These are phyloP conservation scores for Agrocybe praecox DNA, from an alignment of 768 basidiomycete species.

Conservation along the genomic window DNA sequence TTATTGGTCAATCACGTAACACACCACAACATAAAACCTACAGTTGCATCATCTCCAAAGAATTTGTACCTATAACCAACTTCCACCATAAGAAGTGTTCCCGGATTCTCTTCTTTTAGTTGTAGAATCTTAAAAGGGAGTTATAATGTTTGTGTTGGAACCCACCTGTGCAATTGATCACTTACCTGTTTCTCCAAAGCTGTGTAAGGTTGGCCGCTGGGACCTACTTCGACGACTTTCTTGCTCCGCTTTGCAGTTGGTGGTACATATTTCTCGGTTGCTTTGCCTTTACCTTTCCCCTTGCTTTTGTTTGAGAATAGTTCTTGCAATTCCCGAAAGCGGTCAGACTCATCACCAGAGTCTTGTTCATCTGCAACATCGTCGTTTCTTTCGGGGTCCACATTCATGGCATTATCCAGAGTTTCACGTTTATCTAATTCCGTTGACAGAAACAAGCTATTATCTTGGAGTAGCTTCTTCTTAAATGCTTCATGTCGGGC, in stretches of 20 bases:
- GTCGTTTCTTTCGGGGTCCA: conserved; percentile 10
- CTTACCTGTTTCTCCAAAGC: conserved; percentile 73
- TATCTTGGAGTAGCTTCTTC: conserved; percentile 51
- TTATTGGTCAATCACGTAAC: neutral
- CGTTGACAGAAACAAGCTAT: conserved; percentile 36
- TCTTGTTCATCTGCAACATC: conserved; percentile 18
- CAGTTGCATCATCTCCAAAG: conserved; percentile 84
- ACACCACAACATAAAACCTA: conserved; percentile 35
- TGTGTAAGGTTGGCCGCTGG: conserved; percentile 72
- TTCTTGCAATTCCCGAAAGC: conserved; percentile 48
- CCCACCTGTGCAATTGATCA: neutral
- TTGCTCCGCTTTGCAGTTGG: conserved; percentile 30
- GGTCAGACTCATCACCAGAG: conserved; percentile 44
- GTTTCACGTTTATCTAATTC: conserved; percentile 12
- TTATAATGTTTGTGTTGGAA: neutral
- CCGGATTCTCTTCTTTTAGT: conserved; percentile 67
- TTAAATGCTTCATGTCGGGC: conserved; percentile 46
- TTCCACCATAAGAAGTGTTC: conserved; percentile 75
- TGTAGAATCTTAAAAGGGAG: conserved; percentile 49
- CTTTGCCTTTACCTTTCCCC: conserved; percentile 35
- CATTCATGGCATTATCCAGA: conserved; percentile 10
- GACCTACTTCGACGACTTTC: conserved; percentile 53
- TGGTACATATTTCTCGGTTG: conserved; percentile 13
- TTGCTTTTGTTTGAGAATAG: conserved; percentile 46
- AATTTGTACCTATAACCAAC: conserved; percentile 86